Evolutionary conservation across 106 monocot genomes (phyloP).

Genomic region (Allium sativum): DNA sequence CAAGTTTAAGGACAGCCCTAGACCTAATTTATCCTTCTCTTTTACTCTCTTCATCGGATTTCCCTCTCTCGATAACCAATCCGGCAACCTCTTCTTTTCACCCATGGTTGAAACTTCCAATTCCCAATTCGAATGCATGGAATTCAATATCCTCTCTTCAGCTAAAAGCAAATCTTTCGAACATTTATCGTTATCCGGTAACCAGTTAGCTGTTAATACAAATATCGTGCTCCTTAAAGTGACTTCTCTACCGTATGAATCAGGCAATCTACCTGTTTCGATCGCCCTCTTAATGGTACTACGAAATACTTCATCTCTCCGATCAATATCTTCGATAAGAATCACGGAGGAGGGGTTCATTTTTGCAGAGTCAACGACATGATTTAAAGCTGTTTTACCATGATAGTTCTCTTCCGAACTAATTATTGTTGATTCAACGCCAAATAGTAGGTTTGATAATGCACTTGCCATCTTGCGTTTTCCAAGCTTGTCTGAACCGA

Average conservation of each 20-base stretch:
- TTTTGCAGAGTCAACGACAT: slow-evolving; percentile 41
- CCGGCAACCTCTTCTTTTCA: slow-evolving; percentile 28
- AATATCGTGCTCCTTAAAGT: slow-evolving; percentile 54
- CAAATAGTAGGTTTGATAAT: slow-evolving; percentile 54
- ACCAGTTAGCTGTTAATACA: slow-evolving; percentile 42
- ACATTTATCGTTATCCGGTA: slow-evolving; percentile 36
- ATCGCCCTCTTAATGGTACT: slow-evolving; percentile 53
- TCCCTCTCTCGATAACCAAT: slow-evolving; percentile 18
- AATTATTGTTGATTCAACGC: slow-evolving; percentile 28
- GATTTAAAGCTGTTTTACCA: slow-evolving; percentile 40
- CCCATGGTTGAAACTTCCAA: slow-evolving; percentile 45
- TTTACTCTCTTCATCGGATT: slow-evolving; percentile 28
- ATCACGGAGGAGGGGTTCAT: slow-evolving; percentile 61
- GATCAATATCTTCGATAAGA: slow-evolving; percentile 56
- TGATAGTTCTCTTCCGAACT: slow-evolving; percentile 24
- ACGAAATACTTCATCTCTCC: slow-evolving; percentile 29
- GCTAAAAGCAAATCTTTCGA: slow-evolving; percentile 7
- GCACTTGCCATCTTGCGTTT: slow-evolving; percentile 76
- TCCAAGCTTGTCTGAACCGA: slow-evolving; percentile 62
- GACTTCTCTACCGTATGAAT: slow-evolving; percentile 76
- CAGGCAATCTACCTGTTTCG: slow-evolving; percentile 53
- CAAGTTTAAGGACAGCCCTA: slow-evolving; percentile 52
- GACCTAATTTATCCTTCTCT: slow-evolving; percentile 14
- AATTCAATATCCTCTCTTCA: slow-evolving; percentile 44
- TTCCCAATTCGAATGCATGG: slow-evolving; percentile 34